Conservation (phyloP, 192 early-diverging fungal species). For the Coemansia aciculifera region DNA sequence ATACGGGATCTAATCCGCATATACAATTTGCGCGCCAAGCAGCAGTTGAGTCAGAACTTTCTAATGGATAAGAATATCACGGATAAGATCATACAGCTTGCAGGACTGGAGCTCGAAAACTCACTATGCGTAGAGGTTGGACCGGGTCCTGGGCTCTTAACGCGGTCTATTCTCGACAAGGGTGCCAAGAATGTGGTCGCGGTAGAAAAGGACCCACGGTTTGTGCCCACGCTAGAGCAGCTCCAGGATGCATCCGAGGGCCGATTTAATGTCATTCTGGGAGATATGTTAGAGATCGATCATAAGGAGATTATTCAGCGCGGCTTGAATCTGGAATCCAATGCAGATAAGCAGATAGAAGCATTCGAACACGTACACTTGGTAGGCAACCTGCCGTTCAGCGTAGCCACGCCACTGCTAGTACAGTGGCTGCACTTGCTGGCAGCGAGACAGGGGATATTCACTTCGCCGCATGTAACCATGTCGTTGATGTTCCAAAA, state of each 20-base stretch:
- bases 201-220: slow-evolving; percentile 73
- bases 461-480: slow-evolving; percentile 50
- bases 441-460: slow-evolving; percentile 60
- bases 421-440: slow-evolving; percentile 71
- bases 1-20: slow-evolving; percentile 72
- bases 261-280: slow-evolving; percentile 59
- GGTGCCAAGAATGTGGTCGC: slow-evolving; percentile 65
- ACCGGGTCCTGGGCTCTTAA: slow-evolving; percentile 75
- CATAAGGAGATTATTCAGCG: slow-evolving; percentile 56
- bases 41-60: slow-evolving; percentile 81
- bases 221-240: slow-evolving; percentile 70
- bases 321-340: slow-evolving; percentile 20
- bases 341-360: slow-evolving; percentile 13
- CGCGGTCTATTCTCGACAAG: slow-evolving; percentile 72
- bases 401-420: slow-evolving; percentile 69
- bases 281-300: slow-evolving; percentile 64
- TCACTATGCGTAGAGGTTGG: slow-evolving; percentile 76
- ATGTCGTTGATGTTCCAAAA: slow-evolving; percentile 88
- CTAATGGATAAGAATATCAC: slow-evolving; percentile 83
- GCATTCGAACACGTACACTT: slow-evolving; percentile 57
- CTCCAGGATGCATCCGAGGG: slow-evolving; percentile 67
- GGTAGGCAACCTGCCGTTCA: slow-evolving; percentile 81
- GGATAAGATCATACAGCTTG: slow-evolving; percentile 66
- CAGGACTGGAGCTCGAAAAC: slow-evolving; percentile 59
- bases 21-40: slow-evolving; percentile 70